Percentiles rank a stretch among this genome's conserved stretches.
Conservation (phyloP, 75 land plant genomes). For the Ceratopteris richardii region DNA sequence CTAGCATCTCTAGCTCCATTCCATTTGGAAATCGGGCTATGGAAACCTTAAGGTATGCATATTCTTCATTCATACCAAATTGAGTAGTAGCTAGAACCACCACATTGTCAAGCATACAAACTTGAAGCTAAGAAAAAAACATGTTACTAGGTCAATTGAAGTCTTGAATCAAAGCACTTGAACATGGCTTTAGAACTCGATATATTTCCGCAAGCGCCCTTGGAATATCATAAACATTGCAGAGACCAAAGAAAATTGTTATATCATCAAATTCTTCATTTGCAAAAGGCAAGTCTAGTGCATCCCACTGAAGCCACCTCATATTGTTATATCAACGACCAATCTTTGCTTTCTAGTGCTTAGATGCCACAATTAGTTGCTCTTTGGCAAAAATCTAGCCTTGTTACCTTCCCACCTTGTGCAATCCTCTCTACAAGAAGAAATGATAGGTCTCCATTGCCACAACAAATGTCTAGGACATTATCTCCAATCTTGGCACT, state of each 20-base stretch:
- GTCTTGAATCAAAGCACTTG: conserved; percentile 62
- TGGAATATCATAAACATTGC: conserved; percentile 62
- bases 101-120: conserved; percentile 75
- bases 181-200: conserved; percentile 73
- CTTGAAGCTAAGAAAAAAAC: conserved; percentile 20
- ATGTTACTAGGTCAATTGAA: conserved; percentile 45
- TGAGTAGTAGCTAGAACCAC: conserved; percentile 71
- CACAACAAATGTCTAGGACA: conserved; percentile 88
- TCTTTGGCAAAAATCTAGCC: conserved; percentile 84
- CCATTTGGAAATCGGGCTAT: conserved; percentile 70
- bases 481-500: conserved; percentile 68
- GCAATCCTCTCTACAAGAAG: conserved; percentile 72
- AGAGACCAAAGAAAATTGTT: conserved; percentile 76
- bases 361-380: conserved; percentile 53
- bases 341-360: conserved; percentile 34
- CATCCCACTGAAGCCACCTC: conserved; percentile 86
- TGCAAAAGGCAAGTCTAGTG: conserved; percentile 62
- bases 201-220: conserved; percentile 59
- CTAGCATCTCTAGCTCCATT: conserved; percentile 59
- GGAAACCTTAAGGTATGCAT: conserved; percentile 69
- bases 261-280: conserved; percentile 69
- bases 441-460: conserved; percentile 84
- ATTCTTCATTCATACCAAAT: conserved; percentile 60
- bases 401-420: conserved; percentile 56
- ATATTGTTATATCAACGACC: conserved; percentile 49